Base-by-base conservation (phyloP, 129 eudicot genomes). In the Silybum marianum region DNA sequence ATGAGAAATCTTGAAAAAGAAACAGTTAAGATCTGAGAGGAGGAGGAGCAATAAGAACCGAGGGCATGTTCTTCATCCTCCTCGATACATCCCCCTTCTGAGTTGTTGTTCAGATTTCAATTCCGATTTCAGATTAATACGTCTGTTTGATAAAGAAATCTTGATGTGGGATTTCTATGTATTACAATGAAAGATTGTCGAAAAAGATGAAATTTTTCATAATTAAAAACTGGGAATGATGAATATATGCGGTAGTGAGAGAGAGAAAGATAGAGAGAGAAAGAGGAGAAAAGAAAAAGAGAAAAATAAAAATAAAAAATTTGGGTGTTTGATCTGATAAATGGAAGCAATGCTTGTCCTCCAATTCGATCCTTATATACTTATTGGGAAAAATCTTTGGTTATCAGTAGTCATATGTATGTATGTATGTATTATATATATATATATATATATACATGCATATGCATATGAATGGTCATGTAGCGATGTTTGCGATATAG, bases 61-160 rank as follows among this genome's bases (percentile, higher is more conserved):
- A 85, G 90, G 90, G 91, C 91, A 85, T 73, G 91, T 87, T 87
- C 87, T 87, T 87, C 87, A 82, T 85, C 89, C 90, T 85, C 90
- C 88, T 86, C 89, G 66, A 79, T 44, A 73, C 60, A 3, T 84
- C 84, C 88, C 90, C 76, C 75, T 54, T 28, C 11, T 30, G 21
- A 40, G 23, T 71, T n/a, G 23, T 71, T n/a, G 30, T 34, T 13
- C 23, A 51, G 34, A 71, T 44, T 75, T 58, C 66, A 58, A 58
- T 78, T 83, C 44, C 22, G 75, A 82, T 81, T 63, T 12, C 42
- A 21, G 54, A 44, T 42, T 69, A 39, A 23, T 23, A 24, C 4
- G 22, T 40, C 18, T 6, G 48, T 21, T 34, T 30, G 68, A 38
- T 14, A 62, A 62, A 69, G 2, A 81, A 82, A 77, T 71, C 86